Evolutionary conservation across 805 yeast species (phyloP).

Genomic region (Wickerhamiella australiensis): DNA sequence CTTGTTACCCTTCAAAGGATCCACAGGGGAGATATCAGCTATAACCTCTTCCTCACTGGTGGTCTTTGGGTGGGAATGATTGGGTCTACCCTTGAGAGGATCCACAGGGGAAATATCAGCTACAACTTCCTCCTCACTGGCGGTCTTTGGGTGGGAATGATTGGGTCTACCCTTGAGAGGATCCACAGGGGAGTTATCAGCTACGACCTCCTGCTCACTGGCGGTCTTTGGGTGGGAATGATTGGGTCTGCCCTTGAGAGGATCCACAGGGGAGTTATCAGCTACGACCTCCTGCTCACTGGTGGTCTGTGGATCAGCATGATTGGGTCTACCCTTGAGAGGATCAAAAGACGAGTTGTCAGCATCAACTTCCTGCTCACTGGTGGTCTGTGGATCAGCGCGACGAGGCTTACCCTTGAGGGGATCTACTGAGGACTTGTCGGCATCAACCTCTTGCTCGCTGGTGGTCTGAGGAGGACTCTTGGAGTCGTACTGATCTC

Average conservation of each 20-base stretch:
- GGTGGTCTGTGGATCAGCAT: slow-evolving; percentile 2
- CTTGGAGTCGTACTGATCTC: neutral
- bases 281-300: slow-evolving; percentile 6
- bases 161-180: neutral
- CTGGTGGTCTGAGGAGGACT: neutral
- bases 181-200: slow-evolving; percentile 9
- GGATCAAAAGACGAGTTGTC: slow-evolving; percentile 2
- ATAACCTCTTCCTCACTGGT: slow-evolving; percentile 2
- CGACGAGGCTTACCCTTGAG: neutral
- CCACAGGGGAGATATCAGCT: slow-evolving; percentile 2
- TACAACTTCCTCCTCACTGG: neutral
- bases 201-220: slow-evolving; percentile 6
- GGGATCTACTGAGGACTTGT: slow-evolving; percentile 4
- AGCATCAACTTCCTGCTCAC: slow-evolving; percentile 8
- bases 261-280: slow-evolving; percentile 9
- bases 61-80: neutral
- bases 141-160: neutral
- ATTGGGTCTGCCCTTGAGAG: neutral
- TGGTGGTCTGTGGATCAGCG: neutral
- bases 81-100: neutral
- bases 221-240: neutral
- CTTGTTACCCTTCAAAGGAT: neutral
- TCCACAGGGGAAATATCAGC: slow-evolving; percentile 4
- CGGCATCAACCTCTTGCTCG: slow-evolving; percentile 6
- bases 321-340: neutral